Percentiles rank a stretch among this genome's conserved stretches.
phyloP scores from a whole-genome alignment of 306 rosid genomes.

The Vigna trinervia region DNA sequence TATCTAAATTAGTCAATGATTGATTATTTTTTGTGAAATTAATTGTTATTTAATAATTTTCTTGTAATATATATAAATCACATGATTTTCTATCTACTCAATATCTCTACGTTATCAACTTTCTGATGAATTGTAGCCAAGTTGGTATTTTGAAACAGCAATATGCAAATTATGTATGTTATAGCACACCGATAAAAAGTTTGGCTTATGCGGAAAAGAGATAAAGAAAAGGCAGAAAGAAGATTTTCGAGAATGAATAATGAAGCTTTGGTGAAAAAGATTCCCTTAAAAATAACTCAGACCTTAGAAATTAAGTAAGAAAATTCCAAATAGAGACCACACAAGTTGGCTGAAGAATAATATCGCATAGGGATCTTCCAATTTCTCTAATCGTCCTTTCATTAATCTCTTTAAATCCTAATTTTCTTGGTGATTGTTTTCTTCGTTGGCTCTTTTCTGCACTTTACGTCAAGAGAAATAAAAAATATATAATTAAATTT shows the following conservation, averaged over 20 bases:
- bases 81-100: too few species aligned
- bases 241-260: slow-evolving; percentile 41
- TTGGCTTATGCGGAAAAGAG: slow-evolving; percentile 38
- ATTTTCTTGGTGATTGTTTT: slow-evolving; percentile 31
- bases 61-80: too few species aligned
- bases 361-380: slow-evolving; percentile 42
- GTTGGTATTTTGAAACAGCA: slow-evolving; percentile 21
- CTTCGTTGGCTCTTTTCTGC: slow-evolving; percentile 21
- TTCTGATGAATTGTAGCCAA: neutral
- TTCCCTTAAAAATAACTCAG: slow-evolving; percentile 29
- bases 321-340: slow-evolving; percentile 44
- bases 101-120: neutral
- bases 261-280: slow-evolving; percentile 38
- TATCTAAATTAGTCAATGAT: too few species aligned
- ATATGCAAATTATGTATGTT: neutral
- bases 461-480: slow-evolving; percentile 20
- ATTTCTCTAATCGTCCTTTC: slow-evolving; percentile 22
- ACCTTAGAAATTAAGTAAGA: slow-evolving; percentile 10
- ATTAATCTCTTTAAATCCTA: neutral
- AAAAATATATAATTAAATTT: neutral
- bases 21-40: too few species aligned
- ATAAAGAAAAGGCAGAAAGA: slow-evolving; percentile 19
- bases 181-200: neutral
- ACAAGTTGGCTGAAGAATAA: slow-evolving; percentile 46
- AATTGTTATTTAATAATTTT: too few species aligned